These are phyloP conservation scores for Ammopiptanthus mongolicus DNA, from an alignment of 306 rosid species.

Conservation along the genomic window DNA sequence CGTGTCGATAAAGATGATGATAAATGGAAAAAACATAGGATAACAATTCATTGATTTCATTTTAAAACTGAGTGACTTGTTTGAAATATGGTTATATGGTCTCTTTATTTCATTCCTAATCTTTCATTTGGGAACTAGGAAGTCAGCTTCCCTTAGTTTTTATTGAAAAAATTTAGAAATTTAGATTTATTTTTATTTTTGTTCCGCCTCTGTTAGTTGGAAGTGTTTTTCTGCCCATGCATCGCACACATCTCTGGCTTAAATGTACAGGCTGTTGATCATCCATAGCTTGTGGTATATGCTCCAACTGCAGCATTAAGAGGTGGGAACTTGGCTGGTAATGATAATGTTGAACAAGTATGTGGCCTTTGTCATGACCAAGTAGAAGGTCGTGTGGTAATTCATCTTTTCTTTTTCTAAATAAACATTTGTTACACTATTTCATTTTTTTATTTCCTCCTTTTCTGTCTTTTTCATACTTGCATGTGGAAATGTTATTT, in stretches of 20 bases:
- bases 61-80: neutral
- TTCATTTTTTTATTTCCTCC: neutral
- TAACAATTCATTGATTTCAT: neutral
- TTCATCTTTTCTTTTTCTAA: neutral
- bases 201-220: too few relatives aligned
- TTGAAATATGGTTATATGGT: neutral
- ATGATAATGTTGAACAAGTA: constrained; percentile 33
- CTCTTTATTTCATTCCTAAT: neutral
- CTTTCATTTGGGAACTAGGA: too few relatives aligned
- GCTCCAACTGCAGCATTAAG: constrained; percentile 58
- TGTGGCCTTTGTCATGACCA: constrained; percentile 84
- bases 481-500: neutral
- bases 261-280: constrained; percentile 15
- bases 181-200: too few relatives aligned
- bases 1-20: neutral
- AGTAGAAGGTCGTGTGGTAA: constrained; percentile 74
- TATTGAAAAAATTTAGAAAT: too few relatives aligned
- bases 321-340: constrained; percentile 29
- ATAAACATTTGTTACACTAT: neutral
- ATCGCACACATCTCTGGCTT: neutral
- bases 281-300: constrained; percentile 63
- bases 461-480: neutral
- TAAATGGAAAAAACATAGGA: neutral
- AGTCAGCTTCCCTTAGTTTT: too few relatives aligned
- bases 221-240: neutral